Conservation (phyloP, 306 rosid genomes). For the Acacia crassicarpa region DNA sequence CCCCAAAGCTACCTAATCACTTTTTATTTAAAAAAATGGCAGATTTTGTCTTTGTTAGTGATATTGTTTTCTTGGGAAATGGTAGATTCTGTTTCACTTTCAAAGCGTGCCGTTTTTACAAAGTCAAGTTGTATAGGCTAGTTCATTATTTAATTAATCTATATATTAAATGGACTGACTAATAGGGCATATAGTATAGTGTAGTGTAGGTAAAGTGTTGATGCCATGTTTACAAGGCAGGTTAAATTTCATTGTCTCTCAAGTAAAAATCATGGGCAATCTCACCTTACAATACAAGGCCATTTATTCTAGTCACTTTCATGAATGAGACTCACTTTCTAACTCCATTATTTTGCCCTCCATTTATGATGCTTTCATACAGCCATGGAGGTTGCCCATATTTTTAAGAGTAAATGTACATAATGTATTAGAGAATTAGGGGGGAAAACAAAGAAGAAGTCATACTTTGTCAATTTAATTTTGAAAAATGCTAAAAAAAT, state of each 20-base stretch:
- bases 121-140: conserved; percentile 16
- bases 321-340: neutral
- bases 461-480: too few relatives aligned
- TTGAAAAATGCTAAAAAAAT: too few relatives aligned
- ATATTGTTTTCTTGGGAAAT: neutral
- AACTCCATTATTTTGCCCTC: neutral
- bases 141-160: neutral
- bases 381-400: neutral
- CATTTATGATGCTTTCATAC: neutral
- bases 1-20: neutral
- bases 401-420: too few relatives aligned
- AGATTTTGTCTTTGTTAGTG: neutral
- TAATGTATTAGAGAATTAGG: too few relatives aligned
- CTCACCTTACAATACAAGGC: neutral
- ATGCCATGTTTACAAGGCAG: conserved; percentile 28
- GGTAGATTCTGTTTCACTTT: conserved; percentile 24
- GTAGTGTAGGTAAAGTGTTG: neutral
- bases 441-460: too few relatives aligned
- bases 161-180: neutral
- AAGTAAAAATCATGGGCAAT: neutral
- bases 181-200: too few relatives aligned
- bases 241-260: conserved; percentile 14
- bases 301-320: neutral
- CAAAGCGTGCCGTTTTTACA: conserved; percentile 1
- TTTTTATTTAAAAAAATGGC: neutral